Conservation (phyloP, 768 basidiomycete species). For the Russula griseocarnosa region DNA sequence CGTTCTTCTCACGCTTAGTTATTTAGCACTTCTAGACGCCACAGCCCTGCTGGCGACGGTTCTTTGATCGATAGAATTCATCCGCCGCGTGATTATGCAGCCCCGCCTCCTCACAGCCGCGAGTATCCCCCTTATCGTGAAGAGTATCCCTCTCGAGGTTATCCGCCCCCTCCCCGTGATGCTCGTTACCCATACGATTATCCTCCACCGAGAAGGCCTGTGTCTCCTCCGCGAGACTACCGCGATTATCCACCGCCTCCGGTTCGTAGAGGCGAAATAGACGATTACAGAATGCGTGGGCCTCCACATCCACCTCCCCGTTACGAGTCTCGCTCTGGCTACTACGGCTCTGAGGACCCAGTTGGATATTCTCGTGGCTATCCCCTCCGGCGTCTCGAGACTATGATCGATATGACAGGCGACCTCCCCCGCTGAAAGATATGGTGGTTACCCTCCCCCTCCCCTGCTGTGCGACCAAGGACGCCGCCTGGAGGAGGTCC, state of each 20-base stretch:
- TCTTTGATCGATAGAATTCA: conserved; percentile 58
- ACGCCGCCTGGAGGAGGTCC: conserved; percentile 25
- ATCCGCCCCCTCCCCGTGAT: conserved; percentile 46
- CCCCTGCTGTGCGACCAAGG: conserved; percentile 40
- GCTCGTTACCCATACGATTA: conserved; percentile 57
- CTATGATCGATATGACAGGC: conserved; percentile 58
- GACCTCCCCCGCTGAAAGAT: conserved; percentile 45
- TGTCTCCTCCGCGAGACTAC: conserved; percentile 61
- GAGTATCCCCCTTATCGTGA: conserved; percentile 47
- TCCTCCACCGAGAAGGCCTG: conserved; percentile 49
- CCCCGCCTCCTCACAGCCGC: conserved; percentile 39
- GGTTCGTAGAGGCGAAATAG: conserved; percentile 55
- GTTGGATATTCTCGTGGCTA: conserved; percentile 53
- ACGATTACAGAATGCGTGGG: conserved; percentile 63
- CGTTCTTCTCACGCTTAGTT: conserved; percentile 33
- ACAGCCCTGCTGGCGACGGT: conserved; percentile 41
- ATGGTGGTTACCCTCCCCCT: conserved; percentile 38
- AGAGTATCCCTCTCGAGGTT: conserved; percentile 47
- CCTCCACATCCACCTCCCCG: conserved; percentile 50
- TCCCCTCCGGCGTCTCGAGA: conserved; percentile 45
- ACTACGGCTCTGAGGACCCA: conserved; percentile 43
- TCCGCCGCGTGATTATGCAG: conserved; percentile 48
- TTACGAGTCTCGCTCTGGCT: conserved; percentile 48
- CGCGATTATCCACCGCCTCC: conserved; percentile 57
- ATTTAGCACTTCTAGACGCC: conserved; percentile 38